Evolutionary conservation across 805 yeast genomes (phyloP), one percentile per base, ranked within the genome.

Genomic region (Saccharomyces eubayanus): DNA sequence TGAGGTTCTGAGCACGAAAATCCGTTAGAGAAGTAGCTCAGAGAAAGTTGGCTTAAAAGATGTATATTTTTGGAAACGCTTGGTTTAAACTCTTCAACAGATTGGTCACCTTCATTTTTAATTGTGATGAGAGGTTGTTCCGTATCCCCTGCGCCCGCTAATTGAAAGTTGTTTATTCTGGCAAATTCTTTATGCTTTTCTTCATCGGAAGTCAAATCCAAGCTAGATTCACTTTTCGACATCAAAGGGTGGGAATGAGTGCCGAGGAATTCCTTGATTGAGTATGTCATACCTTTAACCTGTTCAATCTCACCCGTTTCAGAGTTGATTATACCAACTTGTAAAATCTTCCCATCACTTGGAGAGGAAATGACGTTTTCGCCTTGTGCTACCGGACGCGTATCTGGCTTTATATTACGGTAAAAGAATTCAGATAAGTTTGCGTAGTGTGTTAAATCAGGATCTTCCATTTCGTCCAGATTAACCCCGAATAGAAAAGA

Each of bases 271-370:
- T 95, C 91, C 59, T 88, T 92, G 14, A 94, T 78, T 1, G 96
- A 84, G 69, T 94, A 94, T 1, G 95, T 89, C 82, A 94, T 81
- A 6, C 99, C 99, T 72, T 94, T 94, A 45, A 94, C 98, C 70
- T 92, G 98, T 69, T 94, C 98, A 56, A 94, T 89, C 60, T 87
- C 88, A 31, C 96, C 96, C 60, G 85, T 79, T 51, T 81, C 82
- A 3, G 70, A 62, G 51, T 76, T 75, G 43, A 88, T 81, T 30
- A 81, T 75, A 27, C 99, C 99, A 55, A 89, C 79, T 62, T 89
- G 91, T 55, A 94, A 74, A 16, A 94, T 85, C 59, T 80, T 84
- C 24, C 99, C 99, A 71, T 94, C 99, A 54, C 96, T 83, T 2
- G 99, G 99, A 36, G 94, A 84, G 8, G 85, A 94, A 50, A 94